Evolutionary conservation across 2,329 filamentous ascomycete genomes (phyloP).

Genomic region (Tolypocladium tropicale): DNA sequence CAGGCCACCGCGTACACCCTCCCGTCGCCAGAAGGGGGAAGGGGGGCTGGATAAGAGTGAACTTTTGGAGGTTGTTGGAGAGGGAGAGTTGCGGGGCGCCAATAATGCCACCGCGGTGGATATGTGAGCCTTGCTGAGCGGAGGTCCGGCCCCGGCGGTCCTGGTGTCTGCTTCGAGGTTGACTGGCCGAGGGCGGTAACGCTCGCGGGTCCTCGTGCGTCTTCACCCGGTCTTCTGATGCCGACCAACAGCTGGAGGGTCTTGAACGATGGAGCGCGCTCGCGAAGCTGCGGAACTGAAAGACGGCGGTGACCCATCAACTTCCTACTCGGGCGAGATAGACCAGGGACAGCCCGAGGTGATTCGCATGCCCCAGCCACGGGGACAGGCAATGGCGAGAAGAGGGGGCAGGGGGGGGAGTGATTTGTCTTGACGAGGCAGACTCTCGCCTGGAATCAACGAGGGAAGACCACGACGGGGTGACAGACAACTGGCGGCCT

Average conservation of each 20-base stretch:
- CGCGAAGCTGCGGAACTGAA: not conserved
- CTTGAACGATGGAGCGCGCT: not conserved
- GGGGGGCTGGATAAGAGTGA: not conserved
- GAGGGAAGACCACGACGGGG: not conserved
- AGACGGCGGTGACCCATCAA: not conserved
- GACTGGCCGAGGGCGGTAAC: not conserved
- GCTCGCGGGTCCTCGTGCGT: not conserved
- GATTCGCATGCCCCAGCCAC: not conserved
- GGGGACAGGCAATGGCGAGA: not conserved
- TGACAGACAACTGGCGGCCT: not conserved
- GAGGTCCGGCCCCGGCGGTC: not conserved
- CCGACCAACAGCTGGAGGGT: not conserved
- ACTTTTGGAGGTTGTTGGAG: constrained; percentile 2
- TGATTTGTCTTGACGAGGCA: not conserved
- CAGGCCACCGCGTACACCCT: constrained; percentile 1
- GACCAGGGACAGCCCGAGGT: not conserved
- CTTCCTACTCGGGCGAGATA: not conserved
- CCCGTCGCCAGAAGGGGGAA: not conserved
- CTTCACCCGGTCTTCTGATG: not conserved
- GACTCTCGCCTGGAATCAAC: not conserved
- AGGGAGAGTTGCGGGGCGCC: not conserved
- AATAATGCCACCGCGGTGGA: not conserved
- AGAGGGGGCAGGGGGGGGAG: not conserved
- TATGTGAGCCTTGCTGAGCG: not conserved
- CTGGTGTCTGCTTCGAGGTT: not conserved